A percentile compares a stretch with the other conserved stretches of the same genome.
Conservation (phyloP, 2,329 filamentous ascomycete species). For the Verticillium albo-atrum region DNA sequence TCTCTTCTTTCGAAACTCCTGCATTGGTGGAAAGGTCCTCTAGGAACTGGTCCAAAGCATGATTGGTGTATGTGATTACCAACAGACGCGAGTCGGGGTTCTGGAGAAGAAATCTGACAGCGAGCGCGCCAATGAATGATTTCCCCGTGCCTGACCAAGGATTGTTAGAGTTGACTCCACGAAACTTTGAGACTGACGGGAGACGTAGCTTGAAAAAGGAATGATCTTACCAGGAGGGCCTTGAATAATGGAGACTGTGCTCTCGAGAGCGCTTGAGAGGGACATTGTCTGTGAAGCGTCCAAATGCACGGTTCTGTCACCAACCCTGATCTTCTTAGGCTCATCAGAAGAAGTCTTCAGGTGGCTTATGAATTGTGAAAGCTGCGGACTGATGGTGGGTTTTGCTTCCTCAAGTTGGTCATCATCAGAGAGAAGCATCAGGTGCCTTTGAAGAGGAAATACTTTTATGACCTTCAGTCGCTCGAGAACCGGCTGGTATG, state of each 20-base stretch:
- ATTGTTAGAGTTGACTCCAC: slow-evolving; percentile 3
- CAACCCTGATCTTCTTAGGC: not conserved
- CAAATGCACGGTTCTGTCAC: slow-evolving; percentile 7
- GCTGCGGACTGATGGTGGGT: not conserved
- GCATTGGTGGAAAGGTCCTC: slow-evolving; percentile 52
- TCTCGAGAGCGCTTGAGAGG: slow-evolving; percentile 47
- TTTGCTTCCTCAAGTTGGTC: too few relatives aligned
- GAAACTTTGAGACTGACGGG: not conserved
- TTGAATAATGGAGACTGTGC: slow-evolving; percentile 59
- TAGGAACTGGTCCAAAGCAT: slow-evolving; percentile 61
- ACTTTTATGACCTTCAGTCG: slow-evolving; percentile 52
- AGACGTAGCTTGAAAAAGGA: too few relatives aligned
- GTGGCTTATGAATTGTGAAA: not conserved
- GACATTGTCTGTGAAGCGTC: slow-evolving; percentile 50
- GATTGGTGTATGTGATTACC: slow-evolving; percentile 65
- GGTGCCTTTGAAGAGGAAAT: slow-evolving; percentile 49
- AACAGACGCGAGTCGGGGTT: slow-evolving; percentile 49
- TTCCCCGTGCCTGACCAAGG: slow-evolving; percentile 62
- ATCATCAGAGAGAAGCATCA: slow-evolving; percentile 31
- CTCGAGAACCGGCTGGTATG: slow-evolving; percentile 62
- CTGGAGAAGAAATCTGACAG: slow-evolving; percentile 51
- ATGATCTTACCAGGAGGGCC: slow-evolving; percentile 71
- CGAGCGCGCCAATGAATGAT: slow-evolving; percentile 64
- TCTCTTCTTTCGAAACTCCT: slow-evolving; percentile 42
- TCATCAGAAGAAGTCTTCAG: not conserved